Conservation (phyloP, 768 basidiomycete species). For the Clavaria fumosa region DNA sequence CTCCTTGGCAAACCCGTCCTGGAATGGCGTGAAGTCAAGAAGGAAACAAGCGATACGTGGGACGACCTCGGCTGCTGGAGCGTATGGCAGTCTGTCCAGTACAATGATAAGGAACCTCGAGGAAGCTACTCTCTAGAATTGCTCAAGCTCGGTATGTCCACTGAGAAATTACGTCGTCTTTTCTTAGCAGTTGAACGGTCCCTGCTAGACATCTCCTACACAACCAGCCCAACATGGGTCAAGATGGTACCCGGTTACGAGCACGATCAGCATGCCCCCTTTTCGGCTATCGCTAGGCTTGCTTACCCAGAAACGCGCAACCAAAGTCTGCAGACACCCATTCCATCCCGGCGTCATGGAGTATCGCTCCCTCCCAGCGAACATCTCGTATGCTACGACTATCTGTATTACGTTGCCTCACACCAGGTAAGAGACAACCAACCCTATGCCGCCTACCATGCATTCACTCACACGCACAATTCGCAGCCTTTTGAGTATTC, state of each 20-base stretch:
- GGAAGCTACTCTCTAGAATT: conserved; percentile 21
- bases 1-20: conserved; percentile 31
- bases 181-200: not conserved
- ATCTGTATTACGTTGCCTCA: conserved; percentile 33
- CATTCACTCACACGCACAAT: conserved; percentile 3
- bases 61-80: conserved; percentile 47
- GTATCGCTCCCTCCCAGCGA: conserved; percentile 35
- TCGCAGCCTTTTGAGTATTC: conserved; percentile 38
- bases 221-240: conserved; percentile 31
- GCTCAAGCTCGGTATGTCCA: conserved; percentile 27
- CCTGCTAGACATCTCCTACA: conserved; percentile 35
- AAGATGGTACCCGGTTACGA: conserved; percentile 30
- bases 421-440: conserved; percentile 33
- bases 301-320: conserved; percentile 30
- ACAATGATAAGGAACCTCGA: conserved; percentile 24
- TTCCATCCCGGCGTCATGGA: conserved; percentile 25
- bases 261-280: conserved; percentile 29
- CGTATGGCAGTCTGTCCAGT: conserved; percentile 32
- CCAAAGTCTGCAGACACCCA: conserved; percentile 24
- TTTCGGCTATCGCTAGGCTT: conserved; percentile 32
- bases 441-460: too few species aligned
- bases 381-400: conserved; percentile 36
- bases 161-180: conserved; percentile 6
- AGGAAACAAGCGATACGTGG: conserved; percentile 21
- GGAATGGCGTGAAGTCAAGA: conserved; percentile 53